Evolutionary conservation across 2,329 filamentous ascomycete genomes (phyloP).

Genomic region (Aspergillus hiratsukae): DNA sequence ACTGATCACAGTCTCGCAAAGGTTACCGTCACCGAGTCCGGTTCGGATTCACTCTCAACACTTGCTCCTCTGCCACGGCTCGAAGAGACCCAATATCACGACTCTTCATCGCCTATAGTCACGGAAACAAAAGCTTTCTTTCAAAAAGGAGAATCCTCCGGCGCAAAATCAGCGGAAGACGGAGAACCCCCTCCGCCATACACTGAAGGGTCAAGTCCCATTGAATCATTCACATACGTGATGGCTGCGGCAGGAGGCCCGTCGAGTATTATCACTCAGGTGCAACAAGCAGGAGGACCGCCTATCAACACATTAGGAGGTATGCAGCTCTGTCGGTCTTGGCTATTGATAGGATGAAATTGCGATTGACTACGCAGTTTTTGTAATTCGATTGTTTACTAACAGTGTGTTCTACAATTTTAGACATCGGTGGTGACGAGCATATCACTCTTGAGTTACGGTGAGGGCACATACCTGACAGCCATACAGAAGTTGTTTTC

Average conservation of each 20-base stretch:
- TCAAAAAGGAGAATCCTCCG: conserved; percentile 69
- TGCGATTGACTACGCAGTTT: neutral
- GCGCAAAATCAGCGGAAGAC: conserved; percentile 66
- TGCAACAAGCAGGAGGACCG: conserved; percentile 82
- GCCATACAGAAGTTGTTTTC: neutral
- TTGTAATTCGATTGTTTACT: conserved; percentile 8
- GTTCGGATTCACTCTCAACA: conserved; percentile 45
- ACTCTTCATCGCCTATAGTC: conserved; percentile 47
- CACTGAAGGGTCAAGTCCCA: conserved; percentile 85
- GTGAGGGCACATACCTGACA: conserved; percentile 50
- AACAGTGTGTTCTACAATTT: conserved; percentile 7
- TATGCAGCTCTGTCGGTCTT: conserved; percentile 38
- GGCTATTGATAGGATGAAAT: neutral
- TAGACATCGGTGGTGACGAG: conserved; percentile 82
- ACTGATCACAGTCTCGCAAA: conserved; percentile 35
- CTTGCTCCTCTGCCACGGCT: conserved; percentile 51
- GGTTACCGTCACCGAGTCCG: conserved; percentile 44
- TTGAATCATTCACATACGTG: conserved; percentile 88
- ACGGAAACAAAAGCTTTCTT: conserved; percentile 81
- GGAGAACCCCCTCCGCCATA: conserved; percentile 93
- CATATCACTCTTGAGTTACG: conserved; percentile 91
- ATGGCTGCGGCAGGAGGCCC: conserved; percentile 98
- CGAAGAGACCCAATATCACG: conserved; percentile 44
- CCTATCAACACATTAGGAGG: conserved; percentile 86
- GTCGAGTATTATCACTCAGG: conserved; percentile 98